Evolutionary conservation across 1,284 basidiomycete genomes (phyloP).

Genomic region (Ceratobasidium sp.): DNA sequence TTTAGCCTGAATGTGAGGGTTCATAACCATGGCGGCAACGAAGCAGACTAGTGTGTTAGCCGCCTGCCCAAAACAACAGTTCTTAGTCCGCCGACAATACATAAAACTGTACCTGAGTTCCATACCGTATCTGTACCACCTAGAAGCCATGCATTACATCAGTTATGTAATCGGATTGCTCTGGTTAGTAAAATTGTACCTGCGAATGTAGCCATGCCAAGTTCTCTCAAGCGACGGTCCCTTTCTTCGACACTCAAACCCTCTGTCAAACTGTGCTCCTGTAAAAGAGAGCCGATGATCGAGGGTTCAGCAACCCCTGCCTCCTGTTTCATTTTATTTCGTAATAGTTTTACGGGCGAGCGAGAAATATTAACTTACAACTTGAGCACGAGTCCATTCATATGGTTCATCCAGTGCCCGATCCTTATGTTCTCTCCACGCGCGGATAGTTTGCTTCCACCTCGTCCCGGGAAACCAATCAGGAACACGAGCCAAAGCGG

Average conservation of each 20-base stretch:
- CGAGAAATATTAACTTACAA: slow-evolving; percentile 4
- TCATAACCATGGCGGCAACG: slow-evolving; percentile 44
- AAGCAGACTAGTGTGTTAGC: slow-evolving; percentile 42
- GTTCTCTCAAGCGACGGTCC: not conserved
- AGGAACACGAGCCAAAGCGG: slow-evolving; percentile 11
- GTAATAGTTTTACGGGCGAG: not conserved
- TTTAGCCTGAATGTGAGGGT: slow-evolving; percentile 44
- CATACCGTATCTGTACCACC: slow-evolving; percentile 30
- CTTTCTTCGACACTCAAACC: not conserved
- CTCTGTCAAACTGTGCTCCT: not conserved
- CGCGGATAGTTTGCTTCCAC: slow-evolving; percentile 12
- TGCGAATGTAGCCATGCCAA: slow-evolving; percentile 7
- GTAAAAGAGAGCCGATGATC: slow-evolving; percentile 6
- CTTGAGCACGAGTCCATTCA: slow-evolving; percentile 22
- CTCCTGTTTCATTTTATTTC: not conserved
- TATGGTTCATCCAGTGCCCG: slow-evolving; percentile 9
- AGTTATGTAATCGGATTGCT: not conserved
- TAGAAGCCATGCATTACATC: not conserved
- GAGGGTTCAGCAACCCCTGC: slow-evolving; percentile 8
- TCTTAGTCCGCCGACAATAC: not conserved
- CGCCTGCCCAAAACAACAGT: slow-evolving; percentile 10
- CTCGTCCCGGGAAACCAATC: slow-evolving; percentile 28
- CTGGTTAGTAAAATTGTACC: not conserved
- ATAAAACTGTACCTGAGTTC: too few species aligned
- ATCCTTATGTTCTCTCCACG: slow-evolving; percentile 21